Base-by-base conservation (phyloP, 768 basidiomycete genomes). In the Hysterangium stoloniferum region DNA sequence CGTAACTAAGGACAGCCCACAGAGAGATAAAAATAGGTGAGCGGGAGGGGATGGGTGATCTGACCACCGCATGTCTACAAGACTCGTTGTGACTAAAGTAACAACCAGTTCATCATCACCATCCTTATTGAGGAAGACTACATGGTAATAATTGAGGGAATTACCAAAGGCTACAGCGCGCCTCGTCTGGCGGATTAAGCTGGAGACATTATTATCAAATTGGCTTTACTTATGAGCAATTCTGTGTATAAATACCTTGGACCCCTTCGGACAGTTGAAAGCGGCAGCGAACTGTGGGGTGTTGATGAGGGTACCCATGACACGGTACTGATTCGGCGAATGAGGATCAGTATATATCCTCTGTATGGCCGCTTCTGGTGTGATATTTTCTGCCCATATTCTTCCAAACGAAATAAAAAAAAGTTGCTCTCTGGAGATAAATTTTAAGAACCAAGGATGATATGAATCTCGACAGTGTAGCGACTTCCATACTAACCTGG, bases 361-460 rank as follows among this genome's bases (percentile, higher is more conserved):
- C 58, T 80, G 82, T 28, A 91, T 74, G 22, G 85, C 85, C 24
- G 85, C 78, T 37, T 79, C 83, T 22, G 87, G 77, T 55, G 84
- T 89, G 66, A 84, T 86, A 58, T 80, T 81, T 60, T 79, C 75
- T 0, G 84, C 89, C 90, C 90, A 95, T n/a, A 86, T 80, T 24
- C 86, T 78, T 12, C 79, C 93, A 60, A 88, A 94, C 1, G 89
- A 78, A 49, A 97, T 79, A 72, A 96, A 97, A 71, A 97, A 97
- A 25, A 97, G 67, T 70, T 97, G 94, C 34, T 96, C 94, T 52
- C 86, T 87, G n/a, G n/a, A n/a, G n/a, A n/a, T n/a, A n/a, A n/a
- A n/a, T n/a, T 59, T 24, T 29, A 28, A 45, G 13, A 9, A 22
- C 22, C 12, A 28, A 22, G n/a, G 33, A 54, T 38, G n/a, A n/a